A percentile compares a stretch with the other conserved stretches of the same genome.
Conservation (phyloP, 129 eudicot species). For the Lactuca sativa region DNA sequence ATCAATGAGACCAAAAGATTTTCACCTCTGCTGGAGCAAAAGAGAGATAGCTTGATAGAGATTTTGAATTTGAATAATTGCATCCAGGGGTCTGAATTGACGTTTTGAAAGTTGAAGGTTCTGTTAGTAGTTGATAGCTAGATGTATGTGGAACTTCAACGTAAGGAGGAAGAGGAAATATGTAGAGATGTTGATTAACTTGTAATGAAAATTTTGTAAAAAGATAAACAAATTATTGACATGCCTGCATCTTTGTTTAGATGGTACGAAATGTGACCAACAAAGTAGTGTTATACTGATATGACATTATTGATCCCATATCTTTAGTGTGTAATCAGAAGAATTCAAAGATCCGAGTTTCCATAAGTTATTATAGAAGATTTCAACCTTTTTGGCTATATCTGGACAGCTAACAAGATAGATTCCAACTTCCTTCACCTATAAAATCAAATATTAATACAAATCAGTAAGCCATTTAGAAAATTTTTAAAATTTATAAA, state of each 20-base stretch:
- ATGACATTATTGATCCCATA: conserved; percentile 75
- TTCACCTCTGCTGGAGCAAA: conserved; percentile 89
- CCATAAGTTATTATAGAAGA: conserved; percentile 69
- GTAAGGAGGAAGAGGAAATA: conserved; percentile 71
- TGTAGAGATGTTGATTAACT: conserved; percentile 9
- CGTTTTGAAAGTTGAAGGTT: conserved; percentile 47
- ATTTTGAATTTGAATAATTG: conserved; percentile 40
- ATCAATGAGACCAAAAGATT: too few relatives aligned
- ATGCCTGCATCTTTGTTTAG: conserved; percentile 67
- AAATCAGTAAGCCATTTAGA: too few relatives aligned
- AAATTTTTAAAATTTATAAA: not conserved
- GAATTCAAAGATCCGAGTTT: conserved; percentile 66
- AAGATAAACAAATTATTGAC: not conserved
- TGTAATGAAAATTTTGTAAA: too few relatives aligned
- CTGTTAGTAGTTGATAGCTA: conserved; percentile 66
- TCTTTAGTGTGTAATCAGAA: conserved; percentile 48
- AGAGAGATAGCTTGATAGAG: conserved; percentile 60
- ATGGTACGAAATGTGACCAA: conserved; percentile 23
- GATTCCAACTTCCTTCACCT: conserved; percentile 86
- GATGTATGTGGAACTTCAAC: conserved; percentile 11
- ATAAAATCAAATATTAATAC: conserved; percentile 14
- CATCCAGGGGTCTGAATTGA: conserved; percentile 46
- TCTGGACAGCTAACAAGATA: conserved; percentile 71
- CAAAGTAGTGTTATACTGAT: too few relatives aligned
- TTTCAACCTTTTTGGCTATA: conserved; percentile 51